Conservation (phyloP, 1,139 yeast species). For the Geotrichum reessii region DNA sequence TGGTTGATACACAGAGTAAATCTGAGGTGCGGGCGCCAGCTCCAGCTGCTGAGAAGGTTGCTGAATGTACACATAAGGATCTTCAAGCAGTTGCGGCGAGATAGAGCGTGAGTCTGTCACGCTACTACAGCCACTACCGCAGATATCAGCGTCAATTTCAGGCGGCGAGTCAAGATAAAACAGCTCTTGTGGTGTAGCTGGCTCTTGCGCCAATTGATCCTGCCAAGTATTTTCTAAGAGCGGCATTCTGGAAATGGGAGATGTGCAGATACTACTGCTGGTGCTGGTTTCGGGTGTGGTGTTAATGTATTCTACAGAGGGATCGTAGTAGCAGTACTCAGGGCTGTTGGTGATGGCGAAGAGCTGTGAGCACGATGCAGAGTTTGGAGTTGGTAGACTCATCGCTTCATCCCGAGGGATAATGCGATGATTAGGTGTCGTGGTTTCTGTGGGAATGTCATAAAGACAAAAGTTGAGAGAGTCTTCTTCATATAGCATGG, state of each 20-base stretch:
- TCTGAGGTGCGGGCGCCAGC: background rate
- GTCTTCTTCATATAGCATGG: background rate
- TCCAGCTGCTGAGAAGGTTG: background rate
- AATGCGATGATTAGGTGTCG: background rate
- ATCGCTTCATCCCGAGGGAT: background rate
- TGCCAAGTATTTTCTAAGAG: background rate
- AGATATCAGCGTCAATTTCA: background rate
- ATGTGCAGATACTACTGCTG: background rate
- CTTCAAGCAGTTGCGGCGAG: background rate
- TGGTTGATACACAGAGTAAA: background rate
- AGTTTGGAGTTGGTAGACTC: background rate
- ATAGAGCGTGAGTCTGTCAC: background rate
- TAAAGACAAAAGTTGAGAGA: background rate
- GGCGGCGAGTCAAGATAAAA: background rate
- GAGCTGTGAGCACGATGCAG: constrained; percentile 4
- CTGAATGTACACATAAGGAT: background rate
- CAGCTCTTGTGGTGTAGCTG: background rate
- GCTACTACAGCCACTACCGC: background rate
- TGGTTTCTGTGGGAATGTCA: background rate
- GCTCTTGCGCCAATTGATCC: background rate
- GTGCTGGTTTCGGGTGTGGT: constrained; percentile 2
- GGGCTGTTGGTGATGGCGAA: constrained; percentile 8
- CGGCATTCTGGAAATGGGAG: background rate
- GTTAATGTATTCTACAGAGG: background rate
- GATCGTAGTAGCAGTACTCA: constrained; percentile 3